Evolutionary conservation across 2,329 filamentous ascomycete species (phyloP).

Genomic region (Aspergillus japonicus): DNA sequence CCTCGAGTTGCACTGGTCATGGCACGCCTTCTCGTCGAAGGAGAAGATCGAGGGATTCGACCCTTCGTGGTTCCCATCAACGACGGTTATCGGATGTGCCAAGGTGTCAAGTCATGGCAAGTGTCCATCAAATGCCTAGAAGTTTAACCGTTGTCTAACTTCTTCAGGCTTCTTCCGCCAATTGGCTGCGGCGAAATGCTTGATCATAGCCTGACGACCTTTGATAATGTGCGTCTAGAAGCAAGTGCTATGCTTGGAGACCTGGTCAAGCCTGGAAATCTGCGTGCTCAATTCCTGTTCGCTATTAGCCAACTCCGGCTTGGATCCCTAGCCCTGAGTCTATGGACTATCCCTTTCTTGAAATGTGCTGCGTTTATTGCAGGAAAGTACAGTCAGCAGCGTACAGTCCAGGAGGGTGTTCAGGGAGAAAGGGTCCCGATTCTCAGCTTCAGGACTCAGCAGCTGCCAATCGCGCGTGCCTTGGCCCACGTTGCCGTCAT

Average conservation of each 20-base stretch:
- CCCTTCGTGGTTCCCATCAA: constrained; percentile 20
- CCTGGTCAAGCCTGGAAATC: constrained; percentile 11
- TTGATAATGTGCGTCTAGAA: constrained; percentile 19
- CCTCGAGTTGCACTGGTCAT: constrained; percentile 19
- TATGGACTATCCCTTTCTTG: constrained; percentile 17
- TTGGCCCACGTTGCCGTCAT: constrained; percentile 21
- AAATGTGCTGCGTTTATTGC: constrained; percentile 21
- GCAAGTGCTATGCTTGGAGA: constrained; percentile 16
- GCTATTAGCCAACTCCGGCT: constrained; percentile 15
- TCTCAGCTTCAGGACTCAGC: constrained; percentile 24
- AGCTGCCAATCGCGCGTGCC: constrained; percentile 22
- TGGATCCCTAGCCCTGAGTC: constrained; percentile 17
- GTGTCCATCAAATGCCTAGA: not conserved
- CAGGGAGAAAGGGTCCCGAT: constrained; percentile 15
- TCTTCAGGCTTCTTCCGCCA: not conserved
- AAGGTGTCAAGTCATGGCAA: constrained; percentile 11
- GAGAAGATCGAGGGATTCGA: constrained; percentile 20
- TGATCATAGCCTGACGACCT: constrained; percentile 22
- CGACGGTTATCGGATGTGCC: constrained; percentile 18
- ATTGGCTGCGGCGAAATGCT: constrained; percentile 10
- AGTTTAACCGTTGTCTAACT: not conserved
- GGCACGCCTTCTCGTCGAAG: constrained; percentile 18
- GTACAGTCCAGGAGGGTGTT: constrained; percentile 14
- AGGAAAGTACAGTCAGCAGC: constrained; percentile 19
- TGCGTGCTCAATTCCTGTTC: constrained; percentile 11